A percentile compares a stretch with the other conserved stretches of the same genome.
phyloP scores from a whole-genome alignment of 2,329 filamentous ascomycete species.

The Exophiala viscosa region DNA sequence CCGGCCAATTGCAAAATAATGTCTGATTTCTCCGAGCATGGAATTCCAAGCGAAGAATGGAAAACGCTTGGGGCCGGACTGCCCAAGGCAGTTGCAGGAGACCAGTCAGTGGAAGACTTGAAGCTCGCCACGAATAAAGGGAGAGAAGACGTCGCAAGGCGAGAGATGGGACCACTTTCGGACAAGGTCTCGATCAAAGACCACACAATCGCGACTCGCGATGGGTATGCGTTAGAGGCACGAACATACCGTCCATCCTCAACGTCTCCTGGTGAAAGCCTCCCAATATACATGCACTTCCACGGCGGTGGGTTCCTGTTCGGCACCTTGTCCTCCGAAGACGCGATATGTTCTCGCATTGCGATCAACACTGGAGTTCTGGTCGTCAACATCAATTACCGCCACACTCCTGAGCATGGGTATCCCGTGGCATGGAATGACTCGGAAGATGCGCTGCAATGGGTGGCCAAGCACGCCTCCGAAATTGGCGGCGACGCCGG shows the following conservation, averaged over 20 bases:
- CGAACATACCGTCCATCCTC: constrained; percentile 45
- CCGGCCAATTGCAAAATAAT: constrained; percentile 19
- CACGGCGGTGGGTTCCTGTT: constrained; percentile 58
- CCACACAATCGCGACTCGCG: constrained; percentile 42
- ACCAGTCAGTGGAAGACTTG: constrained; percentile 28
- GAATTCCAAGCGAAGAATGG: constrained; percentile 45
- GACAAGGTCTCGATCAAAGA: constrained; percentile 36
- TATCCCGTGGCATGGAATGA: constrained; percentile 56
- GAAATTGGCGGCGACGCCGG: constrained; percentile 40
- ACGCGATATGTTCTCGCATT: constrained; percentile 50
- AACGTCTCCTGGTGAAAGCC: constrained; percentile 1
- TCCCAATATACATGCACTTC: constrained; percentile 52
- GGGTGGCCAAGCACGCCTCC: constrained; percentile 48
- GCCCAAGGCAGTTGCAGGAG: constrained; percentile 11
- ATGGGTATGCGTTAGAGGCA: constrained; percentile 44
- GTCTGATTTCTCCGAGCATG: constrained; percentile 42
- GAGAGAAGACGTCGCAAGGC: constrained; percentile 34
- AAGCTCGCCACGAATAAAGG: constrained; percentile 32
- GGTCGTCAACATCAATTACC: constrained; percentile 57
- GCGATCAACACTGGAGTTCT: constrained; percentile 33
- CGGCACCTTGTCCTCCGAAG: constrained; percentile 53
- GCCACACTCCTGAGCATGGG: constrained; percentile 53
- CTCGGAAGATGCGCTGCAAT: constrained; percentile 52
- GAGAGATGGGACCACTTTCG: constrained; percentile 31
- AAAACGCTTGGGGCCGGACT: constrained; percentile 34